Evolutionary conservation across 305 asterid genomes (phyloP).

Genomic region (Fraxinus baroniana): DNA sequence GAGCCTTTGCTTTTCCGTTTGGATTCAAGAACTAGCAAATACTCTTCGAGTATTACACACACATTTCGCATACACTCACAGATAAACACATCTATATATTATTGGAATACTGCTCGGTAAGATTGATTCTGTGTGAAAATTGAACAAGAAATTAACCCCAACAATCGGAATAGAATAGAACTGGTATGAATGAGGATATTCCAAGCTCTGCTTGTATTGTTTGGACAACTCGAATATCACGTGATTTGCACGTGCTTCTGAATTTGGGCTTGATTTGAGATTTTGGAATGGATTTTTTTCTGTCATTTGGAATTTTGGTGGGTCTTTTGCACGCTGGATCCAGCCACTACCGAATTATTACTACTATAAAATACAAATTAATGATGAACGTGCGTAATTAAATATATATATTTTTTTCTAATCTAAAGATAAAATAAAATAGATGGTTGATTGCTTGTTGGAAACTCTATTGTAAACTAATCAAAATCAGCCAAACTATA

Average conservation of each 20-base stretch:
- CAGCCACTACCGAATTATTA: not conserved
- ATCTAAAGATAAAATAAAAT: not conserved
- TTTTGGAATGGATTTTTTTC: constrained; percentile 1
- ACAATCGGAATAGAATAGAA: constrained; percentile 24
- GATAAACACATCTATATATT: not conserved
- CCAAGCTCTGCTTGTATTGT: constrained; percentile 22
- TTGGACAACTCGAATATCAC: constrained; percentile 10
- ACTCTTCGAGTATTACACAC: constrained; percentile 6
- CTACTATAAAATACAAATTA: not conserved
- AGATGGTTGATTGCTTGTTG: not conserved
- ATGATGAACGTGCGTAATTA: not conserved
- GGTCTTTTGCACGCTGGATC: constrained; percentile 32
- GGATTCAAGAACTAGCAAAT: constrained; percentile 19
- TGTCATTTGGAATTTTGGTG: constrained; percentile 8
- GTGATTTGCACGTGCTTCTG: constrained; percentile 13
- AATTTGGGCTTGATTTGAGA: not conserved
- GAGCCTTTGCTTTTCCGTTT: not conserved
- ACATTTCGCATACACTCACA: not conserved
- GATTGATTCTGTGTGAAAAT: constrained; percentile 21
- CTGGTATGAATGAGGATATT: constrained; percentile 30
- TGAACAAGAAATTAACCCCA: constrained; percentile 24
- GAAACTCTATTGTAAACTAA: not conserved
- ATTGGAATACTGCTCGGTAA: not conserved
- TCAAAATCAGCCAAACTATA: not conserved
- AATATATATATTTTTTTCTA: not conserved